Base-by-base conservation (phyloP, 1,139 yeast genomes). In the Diutina rugosa region DNA sequence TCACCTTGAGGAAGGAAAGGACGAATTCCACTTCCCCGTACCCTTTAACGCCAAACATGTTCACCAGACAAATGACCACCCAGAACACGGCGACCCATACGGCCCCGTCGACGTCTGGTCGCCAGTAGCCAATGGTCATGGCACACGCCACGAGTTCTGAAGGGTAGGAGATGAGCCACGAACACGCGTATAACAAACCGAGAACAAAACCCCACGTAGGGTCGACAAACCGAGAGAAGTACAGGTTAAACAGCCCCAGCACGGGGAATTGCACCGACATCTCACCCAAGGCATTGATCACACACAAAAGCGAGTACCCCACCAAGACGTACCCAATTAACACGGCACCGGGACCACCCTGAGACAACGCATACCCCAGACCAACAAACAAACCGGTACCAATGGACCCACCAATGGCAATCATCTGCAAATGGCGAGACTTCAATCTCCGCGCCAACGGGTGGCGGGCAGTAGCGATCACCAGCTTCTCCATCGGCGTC, bases 81-180 rank as follows among this genome's bases (percentile, higher is more conserved):
- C 80, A 84, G 65, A 85, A 85, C 9, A 86, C 74, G 3, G 76
- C 76, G 14, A 86, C 85, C 87, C 87, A 85, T 6, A 79, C 89
- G 54, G 82, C 90, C 2, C 85, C 74, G 64, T 79, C 77, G 59
- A 81, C 73, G 58, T 66, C 63, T 3, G 77, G 68, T 46, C 82
- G 76, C 91, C 93, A 86, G 65, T 77, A 85, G 57, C 79, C 69
- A 56, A 76, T 68, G 2, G 79, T 75, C 65, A 75, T 67, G 18
- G 78, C 67, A 56, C 76, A 72, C 2, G 80, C 79, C 58, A 76
- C 71, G 62, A 76, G 69, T 58, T 75, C 79, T 7, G 76, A 70
- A 1, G 80, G 80, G 53, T 73, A 70, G 28, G 76, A 72, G 38
- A 75, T 67, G 57, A 74, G 65, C 80, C 80, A 76, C 56, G 76